These are phyloP conservation scores for Auricularia sp. DNA, from an alignment of 768 basidiomycete species.

Conservation along the genomic window DNA sequence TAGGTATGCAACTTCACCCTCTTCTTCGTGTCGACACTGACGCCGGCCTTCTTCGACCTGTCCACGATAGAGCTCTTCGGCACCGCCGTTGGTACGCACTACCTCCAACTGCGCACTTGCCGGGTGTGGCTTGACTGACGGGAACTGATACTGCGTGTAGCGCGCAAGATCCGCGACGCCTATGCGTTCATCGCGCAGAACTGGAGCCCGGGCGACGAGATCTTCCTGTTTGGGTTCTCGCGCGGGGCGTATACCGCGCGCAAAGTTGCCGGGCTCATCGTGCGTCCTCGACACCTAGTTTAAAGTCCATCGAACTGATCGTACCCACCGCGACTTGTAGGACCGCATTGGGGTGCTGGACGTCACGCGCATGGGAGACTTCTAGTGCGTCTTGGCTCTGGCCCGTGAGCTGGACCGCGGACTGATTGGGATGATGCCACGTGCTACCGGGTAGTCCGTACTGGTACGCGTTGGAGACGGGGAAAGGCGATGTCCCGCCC, in stretches of 20 bases:
- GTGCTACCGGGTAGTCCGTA: not conserved
- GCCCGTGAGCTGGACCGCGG: too few relatives aligned
- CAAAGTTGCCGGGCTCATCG: conserved; percentile 9
- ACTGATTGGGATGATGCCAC: too few relatives aligned
- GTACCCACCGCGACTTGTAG: not conserved
- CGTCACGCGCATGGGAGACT: conserved; percentile 6
- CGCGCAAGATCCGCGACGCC: conserved; percentile 7
- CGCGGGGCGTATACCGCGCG: conserved; percentile 13
- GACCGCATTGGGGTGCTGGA: conserved; percentile 9
- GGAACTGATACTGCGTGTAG: too few relatives aligned
- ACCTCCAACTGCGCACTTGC: not conserved
- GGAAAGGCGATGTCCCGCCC: not conserved
- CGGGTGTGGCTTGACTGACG: too few relatives aligned
- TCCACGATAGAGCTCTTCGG: not conserved
- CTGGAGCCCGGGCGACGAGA: not conserved
- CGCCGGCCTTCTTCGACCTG: not conserved
- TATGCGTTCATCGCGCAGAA: conserved; percentile 12
- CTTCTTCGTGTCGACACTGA: not conserved
- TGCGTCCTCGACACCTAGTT: not conserved
- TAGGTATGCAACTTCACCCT: not conserved
- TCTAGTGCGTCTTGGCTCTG: conserved; percentile 2
- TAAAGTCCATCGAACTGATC: too few relatives aligned
- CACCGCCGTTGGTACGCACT: not conserved
- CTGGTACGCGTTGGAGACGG: not conserved
- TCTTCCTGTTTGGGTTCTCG: conserved; percentile 12